Evolutionary conservation across 176 grass and related monocot genomes (phyloP), one percentile per base, ranked within the genome.

Genomic region (Carex pumila): DNA sequence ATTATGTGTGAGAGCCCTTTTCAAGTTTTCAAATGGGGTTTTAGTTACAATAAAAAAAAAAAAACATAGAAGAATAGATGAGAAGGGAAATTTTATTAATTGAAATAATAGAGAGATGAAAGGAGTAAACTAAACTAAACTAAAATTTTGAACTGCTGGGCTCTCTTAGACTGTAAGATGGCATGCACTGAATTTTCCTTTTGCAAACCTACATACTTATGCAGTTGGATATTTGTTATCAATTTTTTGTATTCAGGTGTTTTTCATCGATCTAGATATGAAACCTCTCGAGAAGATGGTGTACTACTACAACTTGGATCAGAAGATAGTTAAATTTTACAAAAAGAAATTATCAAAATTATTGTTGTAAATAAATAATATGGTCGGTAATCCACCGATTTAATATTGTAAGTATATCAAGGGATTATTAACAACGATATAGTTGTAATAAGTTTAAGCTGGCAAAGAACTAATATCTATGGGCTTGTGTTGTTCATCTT

Each of bases 251-350:
- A 25, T 81, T 25, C 60, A 98, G 92, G 89, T 87, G 5, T 86
- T 86, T 85, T 95, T 95, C 59, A 79, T 98, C 84, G 92, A 95
- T 80, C 85, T 98, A 8, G 95, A 95, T 87, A 86, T 95, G 83
- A 98, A 98, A 85, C 92, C 92, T 89, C 84, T 95, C 34, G 71
- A 86, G 85, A 95, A 94, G 76, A 98, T 95, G 88, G 60, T 65
- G 22, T 64, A 92, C 80, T 93, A 98, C 68, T 91, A 91, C 47
- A 74, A 93, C 66, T 57, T 95, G 43, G 92, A 93, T 80, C 86
- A 92, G 34, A 93, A 93, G 86, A 90, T 98, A 76, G 92, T 95
- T 65, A 87, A 86, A 25, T 90, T 90, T 50, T 98, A 98, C 78
- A 93, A 62, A 66, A 85, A 52, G 41, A 78, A 94, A 58, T 76